A percentile compares a stretch with the other conserved stretches of the same genome.
These are phyloP conservation scores for Heterobasidion occidentale DNA, from an alignment of 1,284 basidiomycete genomes.

Conservation along the genomic window DNA sequence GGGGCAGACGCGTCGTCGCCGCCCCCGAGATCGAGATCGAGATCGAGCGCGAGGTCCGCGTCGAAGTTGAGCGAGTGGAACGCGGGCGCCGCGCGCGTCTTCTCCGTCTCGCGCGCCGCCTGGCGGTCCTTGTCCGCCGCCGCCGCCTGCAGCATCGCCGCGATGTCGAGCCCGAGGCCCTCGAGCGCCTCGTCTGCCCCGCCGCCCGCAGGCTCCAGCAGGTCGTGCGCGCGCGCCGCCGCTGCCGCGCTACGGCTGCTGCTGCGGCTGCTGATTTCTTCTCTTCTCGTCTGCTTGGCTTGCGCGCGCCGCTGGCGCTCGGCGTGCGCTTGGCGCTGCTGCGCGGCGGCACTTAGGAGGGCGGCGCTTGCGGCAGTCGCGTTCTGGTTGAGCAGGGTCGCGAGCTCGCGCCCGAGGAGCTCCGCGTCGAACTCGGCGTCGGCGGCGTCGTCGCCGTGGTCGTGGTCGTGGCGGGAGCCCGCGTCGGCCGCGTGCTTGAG, in stretches of 20 bases:
- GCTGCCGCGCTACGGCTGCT: neutral
- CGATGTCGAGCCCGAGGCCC: slow-evolving; percentile 44
- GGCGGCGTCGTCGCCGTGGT: neutral
- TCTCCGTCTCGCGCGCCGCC: slow-evolving; percentile 37
- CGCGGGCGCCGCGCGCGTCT: slow-evolving; percentile 61
- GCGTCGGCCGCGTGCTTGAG: neutral
- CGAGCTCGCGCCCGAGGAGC: slow-evolving; percentile 68
- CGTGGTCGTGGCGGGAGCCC: neutral
- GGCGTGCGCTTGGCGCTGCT: slow-evolving; percentile 42
- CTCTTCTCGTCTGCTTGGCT: slow-evolving; percentile 6
- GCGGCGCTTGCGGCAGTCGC: slow-evolving; percentile 55
- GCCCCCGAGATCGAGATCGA: slow-evolving; percentile 17
- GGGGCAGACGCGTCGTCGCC: slow-evolving; percentile 4
- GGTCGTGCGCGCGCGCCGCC: slow-evolving; percentile 1
- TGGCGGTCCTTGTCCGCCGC: slow-evolving; percentile 40
- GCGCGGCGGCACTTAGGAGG: slow-evolving; percentile 49
- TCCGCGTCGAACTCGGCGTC: slow-evolving; percentile 35
- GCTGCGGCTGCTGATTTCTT: slow-evolving; percentile 2
- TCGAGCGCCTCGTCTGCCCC: neutral
- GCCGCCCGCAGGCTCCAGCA: neutral
- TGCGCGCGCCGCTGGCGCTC: slow-evolving; percentile 22
- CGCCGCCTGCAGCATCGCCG: slow-evolving; percentile 68
- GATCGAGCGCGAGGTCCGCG: slow-evolving; percentile 22
- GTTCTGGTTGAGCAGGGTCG: slow-evolving; percentile 61
- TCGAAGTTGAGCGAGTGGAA: slow-evolving; percentile 58